These are phyloP conservation scores for Ilyonectria destructans DNA, from an alignment of 2,329 filamentous ascomycete species.

Conservation along the genomic window DNA sequence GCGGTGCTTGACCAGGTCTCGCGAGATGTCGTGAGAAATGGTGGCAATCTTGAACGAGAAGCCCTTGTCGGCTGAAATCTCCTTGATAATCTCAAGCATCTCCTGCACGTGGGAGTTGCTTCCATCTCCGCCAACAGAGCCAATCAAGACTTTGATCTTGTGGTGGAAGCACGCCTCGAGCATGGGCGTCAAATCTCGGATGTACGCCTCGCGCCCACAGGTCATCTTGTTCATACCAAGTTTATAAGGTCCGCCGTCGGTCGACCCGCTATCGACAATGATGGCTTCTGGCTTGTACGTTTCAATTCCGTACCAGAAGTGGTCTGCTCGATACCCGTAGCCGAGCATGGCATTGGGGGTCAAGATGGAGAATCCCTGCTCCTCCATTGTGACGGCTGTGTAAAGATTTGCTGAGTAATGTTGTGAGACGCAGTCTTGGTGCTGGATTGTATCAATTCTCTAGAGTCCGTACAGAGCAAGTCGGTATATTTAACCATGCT, in stretches of 20 bases:
- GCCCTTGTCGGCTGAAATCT: constrained; percentile 50
- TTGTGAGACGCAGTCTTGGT: too few species aligned
- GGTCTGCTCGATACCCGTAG: constrained; percentile 50
- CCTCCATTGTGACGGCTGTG: too few species aligned
- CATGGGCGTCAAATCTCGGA: constrained; percentile 56
- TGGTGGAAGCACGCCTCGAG: constrained; percentile 43
- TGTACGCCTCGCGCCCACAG: constrained; percentile 53
- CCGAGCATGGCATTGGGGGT: constrained; percentile 54
- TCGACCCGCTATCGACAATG: constrained; percentile 51
- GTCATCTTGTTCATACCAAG: constrained; percentile 58
- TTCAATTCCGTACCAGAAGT: constrained; percentile 52
- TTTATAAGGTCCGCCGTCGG: constrained; percentile 53
- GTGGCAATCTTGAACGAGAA: constrained; percentile 52
- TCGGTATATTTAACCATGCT: too few species aligned
- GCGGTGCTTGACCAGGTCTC: too few species aligned
- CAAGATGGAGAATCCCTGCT: constrained; percentile 37
- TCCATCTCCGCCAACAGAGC: constrained; percentile 60
- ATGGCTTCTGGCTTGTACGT: constrained; percentile 48
- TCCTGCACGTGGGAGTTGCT: constrained; percentile 58
- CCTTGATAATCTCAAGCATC: constrained; percentile 56
- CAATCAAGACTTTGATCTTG: constrained; percentile 50
- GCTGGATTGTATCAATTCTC: too few species aligned
- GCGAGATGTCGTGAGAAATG: constrained; percentile 23
- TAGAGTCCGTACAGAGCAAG: too few species aligned
- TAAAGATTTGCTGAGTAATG: too few species aligned